Evolutionary conservation across 2,329 filamentous ascomycete genomes (phyloP).

Genomic region (Xenoacremonium recifei): DNA sequence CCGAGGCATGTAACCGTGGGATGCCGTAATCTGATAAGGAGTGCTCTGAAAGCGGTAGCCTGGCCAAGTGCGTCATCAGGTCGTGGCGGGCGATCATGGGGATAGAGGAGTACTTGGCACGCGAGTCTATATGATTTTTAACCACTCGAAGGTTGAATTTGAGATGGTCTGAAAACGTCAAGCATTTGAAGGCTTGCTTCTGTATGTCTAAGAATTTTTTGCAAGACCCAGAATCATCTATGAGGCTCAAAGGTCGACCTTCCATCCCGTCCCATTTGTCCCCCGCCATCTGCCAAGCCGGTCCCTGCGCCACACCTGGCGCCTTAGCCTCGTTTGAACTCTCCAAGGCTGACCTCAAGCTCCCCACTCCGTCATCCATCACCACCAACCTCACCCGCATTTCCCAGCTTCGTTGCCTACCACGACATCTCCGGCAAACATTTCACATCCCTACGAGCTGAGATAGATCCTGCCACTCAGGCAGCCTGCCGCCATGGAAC

Average conservation of each 20-base stretch:
- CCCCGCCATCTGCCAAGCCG: neutral
- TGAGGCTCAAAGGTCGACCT: too few relatives aligned
- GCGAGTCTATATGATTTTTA: too few relatives aligned
- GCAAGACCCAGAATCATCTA: too few relatives aligned
- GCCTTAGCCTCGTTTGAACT: constrained; percentile 4
- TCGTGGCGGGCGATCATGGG: too few relatives aligned
- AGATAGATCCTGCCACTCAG: constrained; percentile 6
- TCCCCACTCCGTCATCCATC: too few relatives aligned
- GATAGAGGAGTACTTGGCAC: constrained; percentile 5
- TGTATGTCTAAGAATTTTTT: too few relatives aligned
- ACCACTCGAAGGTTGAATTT: too few relatives aligned
- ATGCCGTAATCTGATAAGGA: too few relatives aligned
- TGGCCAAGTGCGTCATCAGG: constrained; percentile 14
- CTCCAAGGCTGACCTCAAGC: constrained; percentile 1
- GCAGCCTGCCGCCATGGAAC: constrained; percentile 40
- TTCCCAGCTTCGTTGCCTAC: constrained; percentile 1
- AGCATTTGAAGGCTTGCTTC: too few relatives aligned
- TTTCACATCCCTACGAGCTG: neutral
- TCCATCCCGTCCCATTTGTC: neutral
- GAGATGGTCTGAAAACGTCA: too few relatives aligned
- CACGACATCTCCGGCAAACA: neutral
- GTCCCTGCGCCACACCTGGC: constrained; percentile 11
- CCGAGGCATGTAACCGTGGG: too few relatives aligned
- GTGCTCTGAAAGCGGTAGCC: constrained; percentile 6
- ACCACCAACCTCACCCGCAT: constrained; percentile 7